These are phyloP conservation scores for Malassezia dermatis DNA, from an alignment of 1,284 basidiomycete species.

Conservation along the genomic window DNA sequence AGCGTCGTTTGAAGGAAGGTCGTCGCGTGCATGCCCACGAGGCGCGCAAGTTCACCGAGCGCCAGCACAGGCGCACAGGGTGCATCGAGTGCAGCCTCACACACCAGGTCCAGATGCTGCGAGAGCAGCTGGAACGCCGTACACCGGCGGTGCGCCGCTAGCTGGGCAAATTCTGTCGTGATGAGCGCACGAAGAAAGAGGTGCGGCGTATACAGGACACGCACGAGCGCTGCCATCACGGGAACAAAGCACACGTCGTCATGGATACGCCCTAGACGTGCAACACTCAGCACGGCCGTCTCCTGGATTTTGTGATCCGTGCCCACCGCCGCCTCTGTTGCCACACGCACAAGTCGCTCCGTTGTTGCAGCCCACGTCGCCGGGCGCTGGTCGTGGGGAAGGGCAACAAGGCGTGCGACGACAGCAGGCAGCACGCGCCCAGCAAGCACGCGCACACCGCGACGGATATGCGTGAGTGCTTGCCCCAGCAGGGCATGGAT, in stretches of 20 bases:
- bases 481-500: not conserved
- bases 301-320: constrained; percentile 4
- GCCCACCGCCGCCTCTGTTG: not conserved
- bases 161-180: constrained; percentile 31
- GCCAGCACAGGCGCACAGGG: constrained; percentile 33
- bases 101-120: constrained; percentile 29
- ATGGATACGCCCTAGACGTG: constrained; percentile 11
- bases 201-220: constrained; percentile 6
- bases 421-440: constrained; percentile 1
- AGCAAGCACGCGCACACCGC: constrained; percentile 9
- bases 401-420: not conserved
- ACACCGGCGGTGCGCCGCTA: constrained; percentile 24
- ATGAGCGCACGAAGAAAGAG: constrained; percentile 24
- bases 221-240: constrained; percentile 6
- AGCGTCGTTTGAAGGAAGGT: constrained; percentile 41
- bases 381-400: not conserved
- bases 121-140: constrained; percentile 42
- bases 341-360: not conserved
- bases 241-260: constrained; percentile 1
- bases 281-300: constrained; percentile 8
- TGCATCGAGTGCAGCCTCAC: constrained; percentile 27
- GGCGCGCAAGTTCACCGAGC: constrained; percentile 28
- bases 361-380: not conserved
- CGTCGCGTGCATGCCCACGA: constrained; percentile 35
- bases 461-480: not conserved